Evolutionary conservation across 139 green algal genomes (phyloP), one percentile per base, ranked within the genome.

Genomic region (Chlorella sp.): DNA sequence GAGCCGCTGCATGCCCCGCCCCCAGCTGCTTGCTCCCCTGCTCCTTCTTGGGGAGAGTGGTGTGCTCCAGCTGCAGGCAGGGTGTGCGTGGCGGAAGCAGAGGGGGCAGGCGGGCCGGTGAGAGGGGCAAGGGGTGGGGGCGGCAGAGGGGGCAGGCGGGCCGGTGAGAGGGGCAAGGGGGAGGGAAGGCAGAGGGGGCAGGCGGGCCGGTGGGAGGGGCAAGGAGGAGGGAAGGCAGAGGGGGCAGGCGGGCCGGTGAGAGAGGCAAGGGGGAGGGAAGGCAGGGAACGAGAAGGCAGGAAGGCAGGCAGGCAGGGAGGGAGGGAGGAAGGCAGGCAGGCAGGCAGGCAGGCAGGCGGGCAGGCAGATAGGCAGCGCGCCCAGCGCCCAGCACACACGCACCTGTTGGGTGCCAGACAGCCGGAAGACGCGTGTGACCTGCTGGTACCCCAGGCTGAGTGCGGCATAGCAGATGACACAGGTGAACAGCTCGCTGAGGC

Each of bases 1-100:
- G 96, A 34, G 57, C 71, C 0, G 86, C 40, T 2, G 95, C 95
- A 3, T 85, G 48, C 14, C 39, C n/a, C 0, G 28, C 34, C 34
- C 93, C 95, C 40, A 98, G 91, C 83, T 94, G 81, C 91, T 98
- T 98, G 91, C 97, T 84, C 5, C 96, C 96, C 1, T 91, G 90
- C 89, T 98, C 96, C 30, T 30, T 24, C 71, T 66, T 75, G 34
- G 88, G 83, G n/a, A 93, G 80, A 80, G 86, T 89, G 26, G 85
- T 88, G 77, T 90, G 89, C 91, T 91, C 88, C 82, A 93, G 69
- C 73, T 80, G 71, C 66, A 18, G 81, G 60, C 64, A 32, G 76
- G 75, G 75, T 15, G 28, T 16, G 32, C 32, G 71, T 2, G 71
- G 71, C 26, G 71, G 32, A 4, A 2, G 30, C 21, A 18, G 18